Conservation (phyloP, 2,329 filamentous ascomycete genomes). For the Grosmannia clavigera region DNA sequence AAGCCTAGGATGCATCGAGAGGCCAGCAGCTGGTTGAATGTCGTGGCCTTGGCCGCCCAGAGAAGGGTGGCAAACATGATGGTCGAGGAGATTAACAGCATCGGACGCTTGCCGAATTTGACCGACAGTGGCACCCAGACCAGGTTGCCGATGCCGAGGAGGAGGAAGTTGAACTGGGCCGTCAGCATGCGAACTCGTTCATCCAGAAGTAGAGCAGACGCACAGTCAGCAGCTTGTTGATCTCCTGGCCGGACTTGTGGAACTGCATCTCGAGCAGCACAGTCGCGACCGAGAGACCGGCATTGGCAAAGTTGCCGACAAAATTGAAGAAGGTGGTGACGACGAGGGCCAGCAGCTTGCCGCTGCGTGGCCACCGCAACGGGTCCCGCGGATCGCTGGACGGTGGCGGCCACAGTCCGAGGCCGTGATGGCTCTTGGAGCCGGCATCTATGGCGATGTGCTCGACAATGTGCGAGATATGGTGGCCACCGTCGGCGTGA, state of each 20-base stretch:
- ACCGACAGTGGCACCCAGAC: constrained; percentile 23
- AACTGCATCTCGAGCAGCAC: constrained; percentile 3
- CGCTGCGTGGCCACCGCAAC: constrained; percentile 4
- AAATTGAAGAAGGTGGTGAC: constrained; percentile 6
- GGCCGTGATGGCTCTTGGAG: not conserved
- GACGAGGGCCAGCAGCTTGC: constrained; percentile 4
- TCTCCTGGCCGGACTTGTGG: not conserved
- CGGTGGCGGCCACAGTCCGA: not conserved
- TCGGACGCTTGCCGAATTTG: constrained; percentile 23
- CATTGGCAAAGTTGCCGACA: constrained; percentile 6
- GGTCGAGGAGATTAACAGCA: constrained; percentile 19
- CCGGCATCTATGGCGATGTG: not conserved
- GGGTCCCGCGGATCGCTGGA: constrained; percentile 1
- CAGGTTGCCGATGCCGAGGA: constrained; percentile 17
- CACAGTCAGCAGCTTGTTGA: not conserved
- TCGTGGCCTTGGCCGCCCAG: constrained; percentile 20
- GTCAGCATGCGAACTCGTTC: not conserved
- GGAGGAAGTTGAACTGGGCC: constrained; percentile 7
- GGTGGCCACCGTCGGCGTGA: not conserved
- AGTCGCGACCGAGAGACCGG: constrained; percentile 6
- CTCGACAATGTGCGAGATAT: not conserved
- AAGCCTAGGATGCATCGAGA: constrained; percentile 21
- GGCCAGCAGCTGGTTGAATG: constrained; percentile 19
- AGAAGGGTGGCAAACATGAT: constrained; percentile 19
- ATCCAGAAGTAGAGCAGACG: not conserved